phyloP scores from a whole-genome alignment of 2,329 filamentous ascomycete genomes.

The Colletotrichum gloeosporioides region DNA sequence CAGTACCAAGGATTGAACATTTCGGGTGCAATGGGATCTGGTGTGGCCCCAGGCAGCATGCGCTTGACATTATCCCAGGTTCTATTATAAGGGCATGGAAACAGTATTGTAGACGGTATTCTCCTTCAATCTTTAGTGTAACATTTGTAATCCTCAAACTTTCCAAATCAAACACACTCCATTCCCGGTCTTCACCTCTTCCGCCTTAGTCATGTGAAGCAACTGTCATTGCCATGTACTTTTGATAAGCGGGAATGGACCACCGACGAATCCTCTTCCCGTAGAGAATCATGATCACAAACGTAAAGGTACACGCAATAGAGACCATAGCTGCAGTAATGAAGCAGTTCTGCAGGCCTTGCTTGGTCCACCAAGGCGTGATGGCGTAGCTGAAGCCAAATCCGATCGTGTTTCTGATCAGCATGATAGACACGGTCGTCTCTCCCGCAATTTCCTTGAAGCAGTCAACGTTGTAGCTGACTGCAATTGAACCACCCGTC shows the following conservation, averaged over 20 bases:
- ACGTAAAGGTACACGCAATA: background rate
- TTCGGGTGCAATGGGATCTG: background rate
- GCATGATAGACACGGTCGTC: background rate
- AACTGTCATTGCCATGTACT: background rate
- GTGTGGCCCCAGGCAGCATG: rapidly evolving
- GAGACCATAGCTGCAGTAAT: background rate
- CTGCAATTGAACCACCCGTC: background rate
- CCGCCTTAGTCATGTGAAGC: background rate
- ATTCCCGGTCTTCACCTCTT: no score
- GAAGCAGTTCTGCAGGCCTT: background rate
- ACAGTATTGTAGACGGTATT: no score
- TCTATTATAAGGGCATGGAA: background rate
- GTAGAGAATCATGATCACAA: background rate
- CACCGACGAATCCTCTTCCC: background rate
- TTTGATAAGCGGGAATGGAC: background rate
- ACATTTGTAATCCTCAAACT: rapidly evolving
- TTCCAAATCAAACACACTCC: background rate
- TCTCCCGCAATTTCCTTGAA: background rate
- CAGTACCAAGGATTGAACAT: rapidly evolving
- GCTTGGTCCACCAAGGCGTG: background rate
- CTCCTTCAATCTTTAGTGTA: background rate
- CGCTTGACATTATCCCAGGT: rapidly evolving
- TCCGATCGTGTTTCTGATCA: background rate
- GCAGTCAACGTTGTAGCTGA: background rate
- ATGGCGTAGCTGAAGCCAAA: background rate